These are phyloP conservation scores for Cynara cardunculus DNA, from an alignment of 129 eudicot species.

Conservation along the genomic window DNA sequence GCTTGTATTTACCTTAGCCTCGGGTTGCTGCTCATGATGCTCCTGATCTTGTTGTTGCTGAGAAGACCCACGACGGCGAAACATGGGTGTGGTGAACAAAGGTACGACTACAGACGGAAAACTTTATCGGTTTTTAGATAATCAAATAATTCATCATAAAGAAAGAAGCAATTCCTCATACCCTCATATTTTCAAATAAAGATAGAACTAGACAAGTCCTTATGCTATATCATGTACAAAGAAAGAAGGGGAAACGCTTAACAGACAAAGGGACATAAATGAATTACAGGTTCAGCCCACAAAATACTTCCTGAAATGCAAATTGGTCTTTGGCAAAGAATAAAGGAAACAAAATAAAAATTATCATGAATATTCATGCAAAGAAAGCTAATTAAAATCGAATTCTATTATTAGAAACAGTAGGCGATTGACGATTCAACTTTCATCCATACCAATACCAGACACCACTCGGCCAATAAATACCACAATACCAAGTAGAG, in stretches of 20 bases:
- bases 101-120: conserved; percentile 8
- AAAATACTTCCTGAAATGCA: background rate
- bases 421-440: background rate
- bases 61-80: conserved; percentile 45
- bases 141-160: background rate
- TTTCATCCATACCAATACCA: background rate
- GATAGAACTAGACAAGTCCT: background rate
- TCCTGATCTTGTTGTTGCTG: conserved; percentile 36
- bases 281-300: background rate
- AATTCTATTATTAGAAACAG: background rate
- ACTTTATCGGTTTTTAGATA: background rate
- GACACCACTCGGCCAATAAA: background rate
- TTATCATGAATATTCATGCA: background rate
- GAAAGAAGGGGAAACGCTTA: background rate
- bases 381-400: background rate
- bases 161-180: background rate
- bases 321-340: background rate
- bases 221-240: background rate
- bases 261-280: background rate
- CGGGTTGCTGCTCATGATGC: conserved; percentile 39
- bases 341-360: background rate
- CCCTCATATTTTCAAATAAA: background rate
- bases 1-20: conserved; percentile 37
- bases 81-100: conserved; percentile 31
- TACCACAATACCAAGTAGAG: background rate